A percentile compares a stretch with the other conserved stretches of the same genome.
These are phyloP conservation scores for Juglanconis sp. DNA, from an alignment of 2,329 filamentous ascomycete genomes.

Conservation along the genomic window DNA sequence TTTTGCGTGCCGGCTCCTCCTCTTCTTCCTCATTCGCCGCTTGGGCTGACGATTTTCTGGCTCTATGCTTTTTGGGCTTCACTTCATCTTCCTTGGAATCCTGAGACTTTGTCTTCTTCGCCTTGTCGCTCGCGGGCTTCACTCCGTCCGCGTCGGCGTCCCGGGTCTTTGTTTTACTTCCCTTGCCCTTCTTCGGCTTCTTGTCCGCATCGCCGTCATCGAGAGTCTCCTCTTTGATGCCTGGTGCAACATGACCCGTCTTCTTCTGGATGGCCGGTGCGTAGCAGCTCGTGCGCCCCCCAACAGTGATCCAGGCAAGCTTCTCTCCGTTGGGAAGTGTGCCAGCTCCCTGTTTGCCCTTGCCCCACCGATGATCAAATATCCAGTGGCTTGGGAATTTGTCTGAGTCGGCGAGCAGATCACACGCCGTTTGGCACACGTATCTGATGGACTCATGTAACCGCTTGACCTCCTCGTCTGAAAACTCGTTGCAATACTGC, in stretches of 20 bases:
- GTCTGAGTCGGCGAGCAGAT: slow-evolving; percentile 74
- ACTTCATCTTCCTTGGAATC: slow-evolving; percentile 25
- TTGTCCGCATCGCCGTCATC: slow-evolving; percentile 29
- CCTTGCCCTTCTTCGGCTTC: slow-evolving; percentile 22
- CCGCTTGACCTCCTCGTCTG: slow-evolving; percentile 64
- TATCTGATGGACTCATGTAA: slow-evolving; percentile 72
- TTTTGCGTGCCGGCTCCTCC: slow-evolving; percentile 21
- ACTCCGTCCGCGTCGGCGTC: slow-evolving; percentile 25
- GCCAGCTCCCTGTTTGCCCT: slow-evolving; percentile 64
- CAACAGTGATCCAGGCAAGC: slow-evolving; percentile 83
- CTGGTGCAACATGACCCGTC: slow-evolving; percentile 41
- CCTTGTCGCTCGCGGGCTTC: slow-evolving; percentile 18
- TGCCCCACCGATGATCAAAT: slow-evolving; percentile 85
- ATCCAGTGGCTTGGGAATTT: slow-evolving; percentile 85
- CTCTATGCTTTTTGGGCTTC: slow-evolving; percentile 16
- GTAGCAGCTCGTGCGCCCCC: slow-evolving; percentile 85
- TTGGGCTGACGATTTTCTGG: slow-evolving; percentile 12
- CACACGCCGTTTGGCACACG: slow-evolving; percentile 77
- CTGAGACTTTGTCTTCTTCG: slow-evolving; percentile 20
- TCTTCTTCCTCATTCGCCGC: slow-evolving; percentile 27
- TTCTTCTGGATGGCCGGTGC: slow-evolving; percentile 87
- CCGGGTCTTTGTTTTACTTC: slow-evolving; percentile 22
- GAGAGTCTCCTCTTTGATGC: slow-evolving; percentile 41
- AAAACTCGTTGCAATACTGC: slow-evolving; percentile 83
- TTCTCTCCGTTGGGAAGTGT: slow-evolving; percentile 80